A percentile compares a stretch with the other conserved stretches of the same genome.
Conservation (phyloP, 2,329 filamentous ascomycete species). For the Claviceps pazoutovae region DNA sequence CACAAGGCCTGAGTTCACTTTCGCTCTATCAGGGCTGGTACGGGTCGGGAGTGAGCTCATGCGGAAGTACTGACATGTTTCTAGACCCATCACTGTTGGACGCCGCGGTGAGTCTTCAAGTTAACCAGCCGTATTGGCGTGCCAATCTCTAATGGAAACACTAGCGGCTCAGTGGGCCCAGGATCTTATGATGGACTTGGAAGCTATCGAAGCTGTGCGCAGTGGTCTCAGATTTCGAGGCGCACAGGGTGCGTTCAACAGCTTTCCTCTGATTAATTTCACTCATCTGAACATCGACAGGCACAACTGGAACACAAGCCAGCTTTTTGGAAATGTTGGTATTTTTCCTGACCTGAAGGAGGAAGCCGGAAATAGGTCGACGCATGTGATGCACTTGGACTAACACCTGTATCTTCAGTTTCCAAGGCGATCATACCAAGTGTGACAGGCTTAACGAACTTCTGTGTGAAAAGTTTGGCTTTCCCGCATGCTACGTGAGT, state of each 20-base stretch:
- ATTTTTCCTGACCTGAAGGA: not conserved
- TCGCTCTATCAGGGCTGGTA: not conserved
- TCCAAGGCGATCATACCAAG: slow-evolving; percentile 34
- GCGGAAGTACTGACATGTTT: slow-evolving; percentile 1
- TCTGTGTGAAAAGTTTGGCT: slow-evolving; percentile 41
- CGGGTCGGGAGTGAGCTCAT: not conserved
- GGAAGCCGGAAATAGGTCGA: not conserved
- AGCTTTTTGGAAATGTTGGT: slow-evolving; percentile 38
- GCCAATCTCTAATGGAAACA: not conserved
- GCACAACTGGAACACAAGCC: slow-evolving; percentile 65
- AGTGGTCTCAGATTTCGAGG: slow-evolving; percentile 62
- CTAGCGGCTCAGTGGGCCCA: slow-evolving; percentile 54
- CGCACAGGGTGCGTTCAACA: slow-evolving; percentile 25
- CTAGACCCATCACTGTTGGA: slow-evolving; percentile 9
- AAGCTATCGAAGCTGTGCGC: slow-evolving; percentile 56
- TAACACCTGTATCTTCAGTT: slow-evolving; percentile 12
- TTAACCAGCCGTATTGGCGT: slow-evolving; percentile 12
- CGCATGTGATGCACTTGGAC: not conserved
- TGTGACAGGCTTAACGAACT: slow-evolving; percentile 40
- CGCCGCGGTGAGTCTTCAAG: slow-evolving; percentile 7
- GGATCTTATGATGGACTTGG: slow-evolving; percentile 49
- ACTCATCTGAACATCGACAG: slow-evolving; percentile 39
- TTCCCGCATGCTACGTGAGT: slow-evolving; percentile 29
- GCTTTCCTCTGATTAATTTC: not conserved
- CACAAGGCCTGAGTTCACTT: not conserved